A percentile compares a stretch with the other conserved stretches of the same genome.
These are phyloP conservation scores for Nicotiana undulata DNA, from an alignment of 257 asterid genomes.

Conservation along the genomic window DNA sequence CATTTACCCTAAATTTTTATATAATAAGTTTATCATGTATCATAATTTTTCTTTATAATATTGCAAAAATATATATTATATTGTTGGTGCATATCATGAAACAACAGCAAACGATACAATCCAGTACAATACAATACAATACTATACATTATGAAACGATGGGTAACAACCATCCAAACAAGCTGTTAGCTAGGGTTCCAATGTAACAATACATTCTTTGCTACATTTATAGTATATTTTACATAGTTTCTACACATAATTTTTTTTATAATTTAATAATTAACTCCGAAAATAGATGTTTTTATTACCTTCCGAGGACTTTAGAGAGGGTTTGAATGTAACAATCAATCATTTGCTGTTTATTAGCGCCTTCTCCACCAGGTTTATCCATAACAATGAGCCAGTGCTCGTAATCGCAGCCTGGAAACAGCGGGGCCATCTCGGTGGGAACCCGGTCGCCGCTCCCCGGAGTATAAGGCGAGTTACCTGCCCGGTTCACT, in stretches of 20 bases:
- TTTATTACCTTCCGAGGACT: constrained; percentile 20
- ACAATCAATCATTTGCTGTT: constrained; percentile 24
- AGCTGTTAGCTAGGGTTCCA: background rate
- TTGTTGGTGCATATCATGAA: too few species aligned
- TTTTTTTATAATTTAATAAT: background rate
- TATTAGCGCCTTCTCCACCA: constrained; percentile 21
- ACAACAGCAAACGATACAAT: too few species aligned
- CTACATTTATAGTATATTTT: background rate
- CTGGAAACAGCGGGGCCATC: constrained; percentile 21
- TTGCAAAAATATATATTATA: too few species aligned
- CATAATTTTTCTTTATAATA: too few species aligned
- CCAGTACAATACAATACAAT: too few species aligned
- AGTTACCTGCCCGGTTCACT: constrained; percentile 15
- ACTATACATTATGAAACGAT: too few species aligned
- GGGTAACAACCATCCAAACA: too few species aligned
- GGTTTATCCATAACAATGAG: constrained; percentile 23
- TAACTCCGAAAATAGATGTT: background rate
- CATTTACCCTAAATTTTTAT: too few species aligned
- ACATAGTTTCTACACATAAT: background rate
- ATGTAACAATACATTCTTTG: background rate
- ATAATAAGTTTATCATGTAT: too few species aligned
- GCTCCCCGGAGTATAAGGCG: constrained; percentile 4
- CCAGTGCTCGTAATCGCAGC: constrained; percentile 28
- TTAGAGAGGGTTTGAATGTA: constrained; percentile 24
- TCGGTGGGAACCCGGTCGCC: constrained; percentile 20